Evolutionary conservation across 148 eudicot species (phyloP), one percentile per base, ranked within the genome.

Genomic region (Rhododendron henanense): DNA sequence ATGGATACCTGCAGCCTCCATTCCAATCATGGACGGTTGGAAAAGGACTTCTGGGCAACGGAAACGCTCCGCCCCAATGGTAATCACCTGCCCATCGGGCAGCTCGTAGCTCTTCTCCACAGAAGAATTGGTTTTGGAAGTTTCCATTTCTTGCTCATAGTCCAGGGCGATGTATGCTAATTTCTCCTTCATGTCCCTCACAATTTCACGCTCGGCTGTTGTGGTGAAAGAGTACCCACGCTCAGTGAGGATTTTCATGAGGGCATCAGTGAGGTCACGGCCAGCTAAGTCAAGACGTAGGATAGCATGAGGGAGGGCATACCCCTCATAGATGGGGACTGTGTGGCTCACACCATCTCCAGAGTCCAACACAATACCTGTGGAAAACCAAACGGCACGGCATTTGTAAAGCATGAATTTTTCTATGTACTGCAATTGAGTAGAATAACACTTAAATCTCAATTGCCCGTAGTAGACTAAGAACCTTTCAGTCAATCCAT

Each of bases 1-100:
- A 57, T 92, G 94, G 53, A 92, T 92, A 44, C 92, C 92, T 6
- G 92, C 89, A 75, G 94, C 88, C 87, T 92, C 93, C 94, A 89
- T 91, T 75, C 95, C 94, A 28, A 93, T 90, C 92, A 93, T 90
- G 13, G 93, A 93, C 51, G 95, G 94, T 87, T 93, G 93, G 92
- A 88, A 93, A 76, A 93, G 94, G 87, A 93, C 93, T 89, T 93
- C 94, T 31, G 93, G 95, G 86, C 95, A 93, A 78, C 93, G 71
- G 93, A 93, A 93, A 57, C 95, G 92, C 88, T 93, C 95, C 50
- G 89, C 89, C 8, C 94, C 94, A 47, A 92, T 92, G 73, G 73
- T 67, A 67, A 67, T 67, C 33, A 67, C 73, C 73, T 67, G 73
- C 73, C 73, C 73, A 67, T 93, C 93, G 0, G 95, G 95, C 88